These are phyloP conservation scores for Zelonia costaricensis DNA, from an alignment of 208 protist species.

Conservation along the genomic window DNA sequence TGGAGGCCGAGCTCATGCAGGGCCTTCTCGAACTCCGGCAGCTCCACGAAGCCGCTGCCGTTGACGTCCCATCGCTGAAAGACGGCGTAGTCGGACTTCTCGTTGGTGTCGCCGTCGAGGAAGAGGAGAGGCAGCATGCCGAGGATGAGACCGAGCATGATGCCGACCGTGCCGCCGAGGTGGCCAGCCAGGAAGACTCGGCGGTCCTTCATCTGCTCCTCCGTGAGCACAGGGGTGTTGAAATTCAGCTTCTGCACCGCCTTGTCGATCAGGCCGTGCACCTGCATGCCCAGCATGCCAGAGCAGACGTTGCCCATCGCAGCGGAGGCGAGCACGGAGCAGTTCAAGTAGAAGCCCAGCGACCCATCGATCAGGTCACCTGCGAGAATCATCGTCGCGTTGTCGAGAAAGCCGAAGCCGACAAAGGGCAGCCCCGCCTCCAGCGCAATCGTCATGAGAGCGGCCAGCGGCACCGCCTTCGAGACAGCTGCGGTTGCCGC, in stretches of 20 bases:
- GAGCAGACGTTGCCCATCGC: constrained; percentile 93
- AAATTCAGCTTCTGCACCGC: constrained; percentile 79
- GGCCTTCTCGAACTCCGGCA: constrained; percentile 60
- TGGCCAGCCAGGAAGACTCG: constrained; percentile 89
- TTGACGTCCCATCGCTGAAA: constrained; percentile 81
- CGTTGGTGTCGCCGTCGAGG: constrained; percentile 61
- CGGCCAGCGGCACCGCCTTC: constrained; percentile 45
- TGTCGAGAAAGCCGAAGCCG: constrained; percentile 92
- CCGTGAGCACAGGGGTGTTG: constrained; percentile 71
- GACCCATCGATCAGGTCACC: constrained; percentile 88
- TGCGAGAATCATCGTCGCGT: constrained; percentile 89
- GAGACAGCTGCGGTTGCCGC: constrained; percentile 12
- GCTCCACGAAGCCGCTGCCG: constrained; percentile 74
- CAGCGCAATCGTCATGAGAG: constrained; percentile 72
- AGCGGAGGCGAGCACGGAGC: constrained; percentile 88
- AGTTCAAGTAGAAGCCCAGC: constrained; percentile 89
- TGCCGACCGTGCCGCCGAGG: constrained; percentile 87
- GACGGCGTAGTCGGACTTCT: constrained; percentile 78
- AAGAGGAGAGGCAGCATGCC: constrained; percentile 89
- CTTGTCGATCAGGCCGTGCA: constrained; percentile 91
- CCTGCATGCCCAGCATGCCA: constrained; percentile 88
- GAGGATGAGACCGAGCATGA: constrained; percentile 83
- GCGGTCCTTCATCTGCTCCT: constrained; percentile 79
- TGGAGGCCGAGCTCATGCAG: constrained; percentile 60
- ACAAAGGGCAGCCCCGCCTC: constrained; percentile 89